Evolutionary conservation across 1,284 basidiomycete genomes (phyloP), one percentile per base, ranked within the genome.

Genomic region (Papiliotrema fonsecae): DNA sequence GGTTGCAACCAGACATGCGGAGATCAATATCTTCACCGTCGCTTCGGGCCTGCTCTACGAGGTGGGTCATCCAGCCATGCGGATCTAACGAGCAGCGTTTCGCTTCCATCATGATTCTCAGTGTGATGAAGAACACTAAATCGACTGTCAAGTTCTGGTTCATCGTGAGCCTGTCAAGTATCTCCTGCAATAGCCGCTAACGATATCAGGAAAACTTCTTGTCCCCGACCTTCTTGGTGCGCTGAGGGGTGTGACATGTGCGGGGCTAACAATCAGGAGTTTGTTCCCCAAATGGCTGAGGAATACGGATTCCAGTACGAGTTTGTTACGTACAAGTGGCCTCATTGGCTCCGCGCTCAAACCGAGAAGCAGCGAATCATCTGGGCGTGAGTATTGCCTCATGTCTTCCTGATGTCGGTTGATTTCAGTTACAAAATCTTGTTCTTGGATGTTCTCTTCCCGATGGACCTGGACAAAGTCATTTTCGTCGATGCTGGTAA

Each of bases 81-180:
- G 24, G 35, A 5, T 9, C 31, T 50, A 27, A 36, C 18, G 16
- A 14, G 21, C 57, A 94, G 89, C 85, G 94, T 14, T 97, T 98
- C 75, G 92, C 86, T 0, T 92, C 89, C 24, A 96, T 98, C 75
- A 98, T 98, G 94, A 89, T 97, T 52, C 78, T 97, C 32, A 93
- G 88, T 60, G 96, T 98, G 22, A 79, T 98, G 60, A 83, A 85
- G 48, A 93, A 98, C 67, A 98, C 94, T 3, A 82, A 91, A 28
- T 87, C 84, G 62, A 85, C 82, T 22, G 92, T 97, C 72, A 98
- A 98, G 71, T 98, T 98, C 75, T 98, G 94, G 94, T 97, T 98
- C 74, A 97, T 98, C 59, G 89, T 70, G 38, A 50, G 65, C 61
- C 13, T n/a, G n/a, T n/a, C 2, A 4, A 2, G 21, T 19, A 16